Evolutionary conservation across 148 eudicot genomes (phyloP).

Genomic region (Chenopodium quinoa): DNA sequence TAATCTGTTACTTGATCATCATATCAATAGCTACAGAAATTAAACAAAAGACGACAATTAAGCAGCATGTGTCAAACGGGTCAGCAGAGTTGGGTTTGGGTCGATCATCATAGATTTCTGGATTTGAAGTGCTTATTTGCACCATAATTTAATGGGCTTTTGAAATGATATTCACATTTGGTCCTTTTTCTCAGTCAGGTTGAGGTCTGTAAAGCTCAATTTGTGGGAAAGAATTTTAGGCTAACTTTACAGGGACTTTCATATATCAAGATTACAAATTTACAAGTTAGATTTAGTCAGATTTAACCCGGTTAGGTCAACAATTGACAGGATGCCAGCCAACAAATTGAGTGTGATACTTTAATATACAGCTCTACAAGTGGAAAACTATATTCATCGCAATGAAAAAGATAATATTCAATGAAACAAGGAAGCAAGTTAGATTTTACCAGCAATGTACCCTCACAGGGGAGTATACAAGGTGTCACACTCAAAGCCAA

Average conservation of each 20-base stretch:
- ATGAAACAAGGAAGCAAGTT: too few species aligned
- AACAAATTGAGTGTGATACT: background rate
- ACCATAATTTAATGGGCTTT: background rate
- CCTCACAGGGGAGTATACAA: slow-evolving; percentile 80
- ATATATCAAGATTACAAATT: too few species aligned
- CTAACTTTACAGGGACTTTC: background rate
- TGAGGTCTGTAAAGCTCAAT: background rate
- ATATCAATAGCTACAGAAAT: background rate
- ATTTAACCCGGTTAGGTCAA: background rate
- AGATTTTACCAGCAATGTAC: slow-evolving; percentile 76
- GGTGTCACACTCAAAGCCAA: slow-evolving; percentile 71
- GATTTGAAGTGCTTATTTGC: background rate
- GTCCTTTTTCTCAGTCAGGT: background rate
- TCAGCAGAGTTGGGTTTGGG: background rate
- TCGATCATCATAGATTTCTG: background rate
- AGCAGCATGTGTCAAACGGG: background rate
- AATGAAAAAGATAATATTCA: background rate
- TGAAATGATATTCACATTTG: background rate
- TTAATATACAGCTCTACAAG: background rate
- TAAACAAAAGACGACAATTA: background rate
- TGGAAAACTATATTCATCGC: background rate
- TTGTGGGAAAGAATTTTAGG: background rate
- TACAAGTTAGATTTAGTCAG: background rate
- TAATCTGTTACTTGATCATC: background rate
- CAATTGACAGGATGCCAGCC: background rate